Evolutionary conservation across 306 rosid species (phyloP).

Genomic region (Quercus rubra): DNA sequence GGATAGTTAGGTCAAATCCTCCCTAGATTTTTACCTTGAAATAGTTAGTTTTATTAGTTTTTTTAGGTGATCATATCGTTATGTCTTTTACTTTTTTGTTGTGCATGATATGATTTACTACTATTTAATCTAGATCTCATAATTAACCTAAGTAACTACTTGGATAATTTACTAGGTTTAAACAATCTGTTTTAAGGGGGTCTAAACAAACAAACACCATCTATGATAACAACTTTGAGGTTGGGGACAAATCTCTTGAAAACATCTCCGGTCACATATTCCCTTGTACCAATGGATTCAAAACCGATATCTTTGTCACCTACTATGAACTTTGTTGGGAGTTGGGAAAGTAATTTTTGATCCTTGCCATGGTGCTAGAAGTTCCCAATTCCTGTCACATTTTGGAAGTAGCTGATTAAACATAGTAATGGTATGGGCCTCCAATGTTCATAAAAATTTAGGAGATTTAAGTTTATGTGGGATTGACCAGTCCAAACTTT

Average conservation of each 20-base stretch:
- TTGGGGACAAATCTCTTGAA: constrained; percentile 39
- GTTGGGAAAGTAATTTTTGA: constrained; percentile 26
- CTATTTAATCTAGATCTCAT: too few species aligned
- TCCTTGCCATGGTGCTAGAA: constrained; percentile 50
- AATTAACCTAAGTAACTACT: too few species aligned
- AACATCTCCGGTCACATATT: constrained; percentile 31
- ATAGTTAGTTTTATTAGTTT: too few species aligned
- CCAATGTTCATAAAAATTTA: background rate
- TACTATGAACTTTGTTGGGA: constrained; percentile 31
- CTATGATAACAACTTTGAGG: constrained; percentile 33
- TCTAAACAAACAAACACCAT: background rate
- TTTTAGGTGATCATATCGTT: too few species aligned
- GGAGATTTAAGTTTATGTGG: background rate
- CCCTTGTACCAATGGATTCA: constrained; percentile 25
- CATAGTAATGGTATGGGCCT: background rate
- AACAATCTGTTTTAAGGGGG: too few species aligned
- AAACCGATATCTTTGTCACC: constrained; percentile 34
- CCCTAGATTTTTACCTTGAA: too few species aligned
- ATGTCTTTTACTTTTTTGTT: too few species aligned
- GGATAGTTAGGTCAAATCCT: too few species aligned
- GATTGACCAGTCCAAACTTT: background rate
- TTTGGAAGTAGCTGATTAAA: background rate
- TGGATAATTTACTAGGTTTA: too few species aligned
- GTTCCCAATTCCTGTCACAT: constrained; percentile 47
- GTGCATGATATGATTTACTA: too few species aligned